A percentile compares a stretch with the other conserved stretches of the same genome.
phyloP scores from a whole-genome alignment of 2,329 filamentous ascomycete species.

The Leptographium galeiforme region DNA sequence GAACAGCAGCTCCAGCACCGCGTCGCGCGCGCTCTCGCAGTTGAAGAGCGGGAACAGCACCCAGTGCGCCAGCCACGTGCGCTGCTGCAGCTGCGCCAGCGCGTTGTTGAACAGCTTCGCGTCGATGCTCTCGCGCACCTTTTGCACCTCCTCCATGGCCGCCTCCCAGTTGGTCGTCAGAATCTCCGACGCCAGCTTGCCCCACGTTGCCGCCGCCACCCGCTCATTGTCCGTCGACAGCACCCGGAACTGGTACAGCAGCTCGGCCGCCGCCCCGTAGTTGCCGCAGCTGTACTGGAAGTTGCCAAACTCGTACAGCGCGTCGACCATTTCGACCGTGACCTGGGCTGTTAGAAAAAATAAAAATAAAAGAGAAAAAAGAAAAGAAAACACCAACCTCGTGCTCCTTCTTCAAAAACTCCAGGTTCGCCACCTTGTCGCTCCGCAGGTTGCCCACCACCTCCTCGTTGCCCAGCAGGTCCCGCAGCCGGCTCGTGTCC shows the following conservation, averaged over 20 bases:
- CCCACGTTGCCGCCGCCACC: conserved; percentile 90
- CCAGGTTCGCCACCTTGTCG: conserved; percentile 98
- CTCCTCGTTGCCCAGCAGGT: conserved; percentile 74
- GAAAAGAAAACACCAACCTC: conserved; percentile 30
- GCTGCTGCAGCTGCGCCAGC: conserved; percentile 86
- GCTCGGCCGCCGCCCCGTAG: conserved; percentile 78
- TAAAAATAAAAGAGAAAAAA: too few relatives aligned
- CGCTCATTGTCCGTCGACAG: conserved; percentile 98
- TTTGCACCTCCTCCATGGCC: conserved; percentile 79
- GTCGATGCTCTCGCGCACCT: conserved; percentile 86
- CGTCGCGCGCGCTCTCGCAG: conserved; percentile 80
- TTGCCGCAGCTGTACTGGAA: conserved; percentile 97
- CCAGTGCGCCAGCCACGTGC: conserved; percentile 97
- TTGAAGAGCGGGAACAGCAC: conserved; percentile 98
- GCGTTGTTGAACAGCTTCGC: conserved; percentile 93
- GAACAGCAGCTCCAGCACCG: conserved; percentile 92
- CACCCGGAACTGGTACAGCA: conserved; percentile 95
- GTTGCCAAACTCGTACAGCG: conserved; percentile 87
- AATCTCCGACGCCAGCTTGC: conserved; percentile 93
- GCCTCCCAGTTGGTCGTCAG: conserved; percentile 90
- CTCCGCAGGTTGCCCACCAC: conserved; percentile 83
- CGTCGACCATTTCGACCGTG: conserved; percentile 89
- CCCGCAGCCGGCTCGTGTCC: conserved; percentile 77
- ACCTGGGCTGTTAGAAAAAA: conserved; percentile 33
- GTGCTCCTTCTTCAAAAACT: conserved; percentile 93